A percentile compares a stretch with the other conserved stretches of the same genome.
These are phyloP conservation scores for Camellia japonica DNA, from an alignment of 148 eudicot species.

Conservation along the genomic window DNA sequence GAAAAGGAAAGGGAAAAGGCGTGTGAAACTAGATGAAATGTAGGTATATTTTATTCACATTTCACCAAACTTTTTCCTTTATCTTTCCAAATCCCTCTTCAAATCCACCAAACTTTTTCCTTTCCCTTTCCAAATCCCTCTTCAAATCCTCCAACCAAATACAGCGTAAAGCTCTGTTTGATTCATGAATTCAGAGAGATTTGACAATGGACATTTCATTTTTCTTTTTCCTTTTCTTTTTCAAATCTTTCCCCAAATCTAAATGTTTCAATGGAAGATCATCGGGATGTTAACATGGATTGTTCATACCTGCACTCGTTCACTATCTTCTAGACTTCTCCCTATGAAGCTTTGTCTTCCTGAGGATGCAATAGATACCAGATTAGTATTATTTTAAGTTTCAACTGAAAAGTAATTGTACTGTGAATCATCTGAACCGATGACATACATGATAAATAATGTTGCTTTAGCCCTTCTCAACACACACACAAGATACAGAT, in stretches of 20 bases:
- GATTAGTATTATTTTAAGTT: background rate
- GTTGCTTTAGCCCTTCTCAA: background rate
- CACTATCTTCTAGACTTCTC: slow-evolving; percentile 66
- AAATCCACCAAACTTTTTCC: too few relatives aligned
- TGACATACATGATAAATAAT: background rate
- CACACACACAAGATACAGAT: background rate
- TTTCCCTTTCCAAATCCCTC: too few relatives aligned
- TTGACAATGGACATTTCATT: too few relatives aligned
- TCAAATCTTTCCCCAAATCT: background rate
- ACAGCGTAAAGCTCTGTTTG: too few relatives aligned
- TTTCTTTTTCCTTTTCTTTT: too few relatives aligned
- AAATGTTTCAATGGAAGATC: background rate
- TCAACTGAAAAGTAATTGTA: background rate
- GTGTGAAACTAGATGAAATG: too few relatives aligned
- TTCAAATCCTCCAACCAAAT: too few relatives aligned
- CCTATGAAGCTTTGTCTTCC: slow-evolving; percentile 62
- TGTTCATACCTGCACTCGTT: slow-evolving; percentile 71
- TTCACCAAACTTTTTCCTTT: too few relatives aligned
- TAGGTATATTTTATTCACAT: too few relatives aligned
- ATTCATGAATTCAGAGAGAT: too few relatives aligned
- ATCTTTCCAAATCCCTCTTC: too few relatives aligned
- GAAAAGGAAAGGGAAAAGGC: too few relatives aligned
- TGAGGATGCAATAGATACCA: slow-evolving; percentile 21
- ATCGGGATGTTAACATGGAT: background rate
- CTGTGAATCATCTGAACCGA: background rate